Evolutionary conservation across 75 land plant species (phyloP).

Genomic region (Adiantum capillusveneris): DNA sequence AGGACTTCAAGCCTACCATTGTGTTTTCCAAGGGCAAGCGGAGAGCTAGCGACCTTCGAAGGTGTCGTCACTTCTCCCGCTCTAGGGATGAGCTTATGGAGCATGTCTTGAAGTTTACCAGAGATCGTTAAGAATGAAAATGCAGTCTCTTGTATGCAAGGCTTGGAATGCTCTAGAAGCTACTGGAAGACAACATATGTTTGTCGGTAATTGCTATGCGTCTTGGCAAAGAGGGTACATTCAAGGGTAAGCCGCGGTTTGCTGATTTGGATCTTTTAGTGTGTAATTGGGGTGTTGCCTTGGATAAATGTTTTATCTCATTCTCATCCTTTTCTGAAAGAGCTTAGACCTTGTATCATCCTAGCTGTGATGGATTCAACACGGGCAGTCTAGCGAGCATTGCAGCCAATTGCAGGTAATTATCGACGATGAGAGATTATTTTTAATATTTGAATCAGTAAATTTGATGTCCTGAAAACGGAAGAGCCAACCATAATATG

Average conservation of each 20-base stretch:
- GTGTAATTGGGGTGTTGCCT: conserved; percentile 64
- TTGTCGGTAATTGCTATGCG: conserved; percentile 89
- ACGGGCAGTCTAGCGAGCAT: conserved; percentile 60
- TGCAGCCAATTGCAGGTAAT: conserved; percentile 60
- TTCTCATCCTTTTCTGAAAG: conserved; percentile 53
- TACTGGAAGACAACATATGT: conserved; percentile 44
- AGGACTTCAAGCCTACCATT: too few species aligned
- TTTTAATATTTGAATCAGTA: too few species aligned
- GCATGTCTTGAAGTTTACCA: conserved; percentile 52
- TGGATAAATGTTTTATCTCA: conserved; percentile 52
- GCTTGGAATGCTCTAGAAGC: conserved; percentile 74
- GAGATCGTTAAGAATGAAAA: conserved; percentile 57
- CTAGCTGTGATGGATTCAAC: conserved; percentile 83
- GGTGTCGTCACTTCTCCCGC: too few species aligned
- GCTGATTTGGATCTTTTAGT: conserved; percentile 79
- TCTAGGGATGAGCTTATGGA: conserved; percentile 42
- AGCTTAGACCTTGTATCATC: conserved; percentile 40
- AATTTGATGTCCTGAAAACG: too few species aligned
- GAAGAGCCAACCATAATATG: too few species aligned
- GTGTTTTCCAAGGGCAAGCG: too few species aligned
- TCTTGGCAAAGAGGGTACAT: conserved; percentile 40
- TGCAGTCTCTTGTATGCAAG: conserved; percentile 71
- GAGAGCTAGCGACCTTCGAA: too few species aligned
- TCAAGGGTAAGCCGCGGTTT: conserved; percentile 80
- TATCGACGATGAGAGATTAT: too few species aligned